phyloP scores from a whole-genome alignment of 139 green algal genomes.

The Asterochloris erici region DNA sequence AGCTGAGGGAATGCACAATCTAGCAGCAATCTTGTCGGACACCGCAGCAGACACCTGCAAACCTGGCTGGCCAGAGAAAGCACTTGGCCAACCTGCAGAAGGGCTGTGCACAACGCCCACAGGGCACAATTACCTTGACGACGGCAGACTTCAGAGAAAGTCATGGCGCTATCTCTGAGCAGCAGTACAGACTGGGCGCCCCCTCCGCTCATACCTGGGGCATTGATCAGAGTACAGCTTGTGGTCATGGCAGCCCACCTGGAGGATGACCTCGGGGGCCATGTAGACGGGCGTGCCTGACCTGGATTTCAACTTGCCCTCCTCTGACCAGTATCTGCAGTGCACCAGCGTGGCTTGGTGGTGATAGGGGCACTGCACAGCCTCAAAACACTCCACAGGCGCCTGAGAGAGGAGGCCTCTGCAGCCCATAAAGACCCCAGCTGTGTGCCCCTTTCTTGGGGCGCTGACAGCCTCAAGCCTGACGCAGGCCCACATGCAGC shows the following conservation, averaged over 20 bases:
- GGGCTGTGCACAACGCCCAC: too few relatives aligned
- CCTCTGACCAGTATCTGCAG: conserved; percentile 58
- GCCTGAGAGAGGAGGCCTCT: not conserved
- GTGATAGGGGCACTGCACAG: not conserved
- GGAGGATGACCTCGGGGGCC: conserved; percentile 66
- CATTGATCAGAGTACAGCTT: conserved; percentile 37
- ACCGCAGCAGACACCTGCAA: too few relatives aligned
- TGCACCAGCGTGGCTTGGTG: not conserved
- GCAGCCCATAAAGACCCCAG: not conserved
- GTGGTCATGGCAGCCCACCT: not conserved
- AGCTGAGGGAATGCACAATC: too few relatives aligned
- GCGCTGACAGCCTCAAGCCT: not conserved
- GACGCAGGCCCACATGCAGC: not conserved
- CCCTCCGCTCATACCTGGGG: too few relatives aligned
- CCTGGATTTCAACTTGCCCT: conserved; percentile 70
- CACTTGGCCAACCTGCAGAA: too few relatives aligned
- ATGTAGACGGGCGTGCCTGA: conserved; percentile 89
- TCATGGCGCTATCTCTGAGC: too few relatives aligned
- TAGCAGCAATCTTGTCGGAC: too few relatives aligned
- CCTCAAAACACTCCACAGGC: not conserved
- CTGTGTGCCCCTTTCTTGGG: too few relatives aligned
- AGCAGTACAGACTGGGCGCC: too few relatives aligned
- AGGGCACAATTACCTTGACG: too few relatives aligned
- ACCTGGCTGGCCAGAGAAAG: too few relatives aligned
- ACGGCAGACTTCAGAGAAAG: too few relatives aligned